phyloP scores from a whole-genome alignment of 495 filamentous ascomycete genomes.

The Glutinoglossum americanum region DNA sequence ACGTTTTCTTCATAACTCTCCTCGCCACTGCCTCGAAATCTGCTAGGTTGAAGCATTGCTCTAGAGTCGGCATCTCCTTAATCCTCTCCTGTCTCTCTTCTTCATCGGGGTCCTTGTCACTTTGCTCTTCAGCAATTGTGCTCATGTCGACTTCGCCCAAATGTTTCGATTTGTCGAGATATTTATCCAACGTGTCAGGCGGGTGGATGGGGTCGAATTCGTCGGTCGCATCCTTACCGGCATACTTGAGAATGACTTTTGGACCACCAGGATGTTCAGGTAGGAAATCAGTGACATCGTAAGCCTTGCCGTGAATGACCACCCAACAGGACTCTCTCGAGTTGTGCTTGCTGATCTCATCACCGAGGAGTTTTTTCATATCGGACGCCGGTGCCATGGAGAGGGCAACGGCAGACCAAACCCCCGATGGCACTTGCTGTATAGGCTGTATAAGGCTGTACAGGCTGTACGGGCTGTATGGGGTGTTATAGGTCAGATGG shows the following conservation, averaged over 20 bases:
- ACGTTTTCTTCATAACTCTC: conserved; percentile 76
- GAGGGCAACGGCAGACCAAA: no score
- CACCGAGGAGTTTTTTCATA: no score
- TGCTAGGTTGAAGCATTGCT: conserved; percentile 83
- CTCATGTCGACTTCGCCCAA: conserved; percentile 79
- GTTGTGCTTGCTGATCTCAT: conserved; percentile 43
- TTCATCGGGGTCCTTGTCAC: conserved; percentile 56
- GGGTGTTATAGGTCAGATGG: no score
- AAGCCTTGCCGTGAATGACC: conserved; percentile 37
- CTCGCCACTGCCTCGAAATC: conserved; percentile 87
- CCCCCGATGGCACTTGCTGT: no score
- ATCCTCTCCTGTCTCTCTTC: conserved; percentile 52
- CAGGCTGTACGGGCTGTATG: no score
- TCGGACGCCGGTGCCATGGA: no score
- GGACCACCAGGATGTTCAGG: conserved; percentile 55
- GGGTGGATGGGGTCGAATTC: conserved; percentile 71
- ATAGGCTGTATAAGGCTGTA: no score
- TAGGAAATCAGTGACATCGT: conserved; percentile 8
- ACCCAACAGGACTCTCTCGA: conserved; percentile 55
- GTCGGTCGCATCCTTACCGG: conserved; percentile 68
- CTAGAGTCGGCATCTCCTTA: conserved; percentile 53
- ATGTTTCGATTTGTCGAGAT: conserved; percentile 68
- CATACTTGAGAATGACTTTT: conserved; percentile 64
- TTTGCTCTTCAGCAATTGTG: conserved; percentile 54
- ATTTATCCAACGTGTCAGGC: conserved; percentile 57